Evolutionary conservation across 495 filamentous ascomycete genomes (phyloP).

Genomic region (Tuber borchii): DNA sequence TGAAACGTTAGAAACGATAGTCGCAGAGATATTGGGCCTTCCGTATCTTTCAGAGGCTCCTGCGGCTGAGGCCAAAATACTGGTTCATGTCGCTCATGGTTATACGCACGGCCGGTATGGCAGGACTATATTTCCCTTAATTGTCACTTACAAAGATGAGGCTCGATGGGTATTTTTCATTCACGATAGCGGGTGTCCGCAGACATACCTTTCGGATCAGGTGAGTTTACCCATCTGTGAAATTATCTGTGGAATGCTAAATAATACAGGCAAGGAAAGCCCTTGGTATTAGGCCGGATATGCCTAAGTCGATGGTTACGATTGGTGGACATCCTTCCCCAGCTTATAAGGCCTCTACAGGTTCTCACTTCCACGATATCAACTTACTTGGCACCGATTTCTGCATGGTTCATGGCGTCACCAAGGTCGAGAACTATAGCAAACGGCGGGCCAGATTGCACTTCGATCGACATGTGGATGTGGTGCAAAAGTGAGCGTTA

Average conservation of each 20-base stretch:
- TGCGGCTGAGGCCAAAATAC: slow-evolving; percentile 8
- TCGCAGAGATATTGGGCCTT: slow-evolving; percentile 16
- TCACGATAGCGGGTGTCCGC: background rate
- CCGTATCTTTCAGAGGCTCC: slow-evolving; percentile 14
- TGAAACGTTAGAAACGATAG: slow-evolving; percentile 6
- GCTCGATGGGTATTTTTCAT: slow-evolving; percentile 13
- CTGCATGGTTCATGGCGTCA: too few relatives aligned
- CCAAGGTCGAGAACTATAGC: too few relatives aligned
- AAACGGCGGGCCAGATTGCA: too few relatives aligned
- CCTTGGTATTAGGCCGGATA: slow-evolving; percentile 8
- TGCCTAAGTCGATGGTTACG: too few relatives aligned
- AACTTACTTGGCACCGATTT: too few relatives aligned
- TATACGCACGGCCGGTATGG: slow-evolving; percentile 16
- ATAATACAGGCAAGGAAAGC: background rate
- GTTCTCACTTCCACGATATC: too few relatives aligned
- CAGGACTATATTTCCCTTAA: slow-evolving; percentile 17
- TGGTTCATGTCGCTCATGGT: slow-evolving; percentile 16
- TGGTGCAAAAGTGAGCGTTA: too few relatives aligned
- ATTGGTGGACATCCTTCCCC: too few relatives aligned
- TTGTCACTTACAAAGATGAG: slow-evolving; percentile 2
- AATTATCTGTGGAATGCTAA: slow-evolving; percentile 1
- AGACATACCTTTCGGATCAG: too few relatives aligned
- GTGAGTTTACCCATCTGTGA: background rate
- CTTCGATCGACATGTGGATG: too few relatives aligned
- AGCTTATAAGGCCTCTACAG: too few relatives aligned